Conservation (phyloP, 208 protist genomes). For the Naegleria lovaniensis region DNA sequence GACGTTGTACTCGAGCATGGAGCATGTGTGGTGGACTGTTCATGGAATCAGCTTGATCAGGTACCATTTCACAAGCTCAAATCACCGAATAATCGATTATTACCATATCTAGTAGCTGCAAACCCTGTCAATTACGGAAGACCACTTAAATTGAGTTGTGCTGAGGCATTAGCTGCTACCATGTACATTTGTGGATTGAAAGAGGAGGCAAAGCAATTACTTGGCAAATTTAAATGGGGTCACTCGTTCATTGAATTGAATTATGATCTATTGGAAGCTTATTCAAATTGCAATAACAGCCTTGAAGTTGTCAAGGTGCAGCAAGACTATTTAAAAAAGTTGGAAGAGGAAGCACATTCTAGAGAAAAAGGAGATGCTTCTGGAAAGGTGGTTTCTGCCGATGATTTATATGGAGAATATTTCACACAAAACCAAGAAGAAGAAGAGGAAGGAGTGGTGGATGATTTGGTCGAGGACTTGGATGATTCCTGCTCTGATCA, state of each 20-base stretch:
- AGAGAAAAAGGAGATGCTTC: conserved; percentile 28
- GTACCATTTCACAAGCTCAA: conserved; percentile 88
- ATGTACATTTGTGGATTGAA: conserved; percentile 84
- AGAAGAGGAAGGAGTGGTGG: background rate
- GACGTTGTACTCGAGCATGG: conserved; percentile 74
- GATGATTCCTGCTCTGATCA: background rate
- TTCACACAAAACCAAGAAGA: background rate
- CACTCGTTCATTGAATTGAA: conserved; percentile 90
- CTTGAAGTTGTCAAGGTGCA: conserved; percentile 61
- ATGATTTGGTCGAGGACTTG: background rate
- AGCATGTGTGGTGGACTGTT: conserved; percentile 97
- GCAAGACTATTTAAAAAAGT: conserved; percentile 50
- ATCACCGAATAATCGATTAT: conserved; percentile 66
- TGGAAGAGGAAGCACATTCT: conserved; percentile 40
- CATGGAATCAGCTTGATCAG: conserved; percentile 87
- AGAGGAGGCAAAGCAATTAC: conserved; percentile 75
- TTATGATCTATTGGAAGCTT: conserved; percentile 79
- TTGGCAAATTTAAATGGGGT: conserved; percentile 94
- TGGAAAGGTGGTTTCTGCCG: conserved; percentile 26
- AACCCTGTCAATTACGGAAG: conserved; percentile 99
- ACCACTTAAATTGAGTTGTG: conserved; percentile 93
- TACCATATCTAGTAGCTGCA: conserved; percentile 95
- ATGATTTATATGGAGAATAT: conserved; percentile 29
- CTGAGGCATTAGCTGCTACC: conserved; percentile 88
- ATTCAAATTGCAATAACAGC: conserved; percentile 50